Conservation (phyloP, 2,329 filamentous ascomycete genomes). For the Penicillium sp. region DNA sequence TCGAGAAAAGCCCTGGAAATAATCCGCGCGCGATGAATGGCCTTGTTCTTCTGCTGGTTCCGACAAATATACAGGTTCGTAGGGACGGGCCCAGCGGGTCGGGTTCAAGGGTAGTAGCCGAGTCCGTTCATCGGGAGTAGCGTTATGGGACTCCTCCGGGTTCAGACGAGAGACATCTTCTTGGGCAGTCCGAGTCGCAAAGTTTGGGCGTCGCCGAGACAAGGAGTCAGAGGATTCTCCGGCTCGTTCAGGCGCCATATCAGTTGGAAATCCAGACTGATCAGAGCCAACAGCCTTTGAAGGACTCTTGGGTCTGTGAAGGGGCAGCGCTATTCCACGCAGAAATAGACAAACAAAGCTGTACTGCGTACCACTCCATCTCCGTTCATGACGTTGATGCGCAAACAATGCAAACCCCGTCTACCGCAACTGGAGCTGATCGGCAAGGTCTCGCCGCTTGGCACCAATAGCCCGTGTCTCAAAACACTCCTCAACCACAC, state of each 20-base stretch:
- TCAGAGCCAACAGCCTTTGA: not conserved
- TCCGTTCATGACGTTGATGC: slow-evolving; percentile 13
- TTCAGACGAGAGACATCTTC: slow-evolving; percentile 39
- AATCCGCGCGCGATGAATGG: slow-evolving; percentile 21
- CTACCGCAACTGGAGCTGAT: slow-evolving; percentile 20
- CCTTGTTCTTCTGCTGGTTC: slow-evolving; percentile 14
- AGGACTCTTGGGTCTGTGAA: slow-evolving; percentile 1
- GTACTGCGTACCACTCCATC: not conserved
- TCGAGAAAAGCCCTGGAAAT: slow-evolving; percentile 25
- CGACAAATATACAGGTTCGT: slow-evolving; percentile 24
- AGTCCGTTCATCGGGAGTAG: slow-evolving; percentile 23
- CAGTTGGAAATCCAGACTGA: slow-evolving; percentile 1
- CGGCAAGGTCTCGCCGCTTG: slow-evolving; percentile 9
- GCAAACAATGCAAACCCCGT: slow-evolving; percentile 35
- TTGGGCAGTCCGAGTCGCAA: slow-evolving; percentile 38
- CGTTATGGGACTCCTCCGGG: slow-evolving; percentile 28
- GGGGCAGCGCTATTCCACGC: not conserved
- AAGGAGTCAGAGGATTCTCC: slow-evolving; percentile 25
- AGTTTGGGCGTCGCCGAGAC: slow-evolving; percentile 39
- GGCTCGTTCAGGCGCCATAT: slow-evolving; percentile 24
- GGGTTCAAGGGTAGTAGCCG: slow-evolving; percentile 24
- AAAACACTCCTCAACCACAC: slow-evolving; percentile 6
- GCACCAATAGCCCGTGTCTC: slow-evolving; percentile 3
- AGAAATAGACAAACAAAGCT: not conserved
- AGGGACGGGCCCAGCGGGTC: slow-evolving; percentile 22